These are phyloP conservation scores for Ogataea nakhonphanomensis DNA, from an alignment of 805 yeast genomes.

Conservation along the genomic window DNA sequence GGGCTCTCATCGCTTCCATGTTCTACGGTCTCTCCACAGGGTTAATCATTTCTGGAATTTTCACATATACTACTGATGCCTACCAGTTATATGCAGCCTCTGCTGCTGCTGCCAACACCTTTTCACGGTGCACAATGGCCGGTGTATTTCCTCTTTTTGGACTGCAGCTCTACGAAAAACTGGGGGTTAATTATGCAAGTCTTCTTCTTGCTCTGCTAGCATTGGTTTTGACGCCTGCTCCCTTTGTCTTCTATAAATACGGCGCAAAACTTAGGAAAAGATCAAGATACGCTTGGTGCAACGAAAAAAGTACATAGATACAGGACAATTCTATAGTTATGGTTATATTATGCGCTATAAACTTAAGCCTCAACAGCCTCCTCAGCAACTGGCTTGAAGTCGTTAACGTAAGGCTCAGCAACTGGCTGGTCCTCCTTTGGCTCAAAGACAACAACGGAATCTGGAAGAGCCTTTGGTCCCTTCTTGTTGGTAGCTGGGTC, in stretches of 20 bases:
- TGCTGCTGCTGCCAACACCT: conserved; percentile 48
- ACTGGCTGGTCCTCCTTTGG: conserved; percentile 91
- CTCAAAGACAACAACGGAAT: conserved; percentile 85
- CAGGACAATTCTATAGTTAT: not conserved
- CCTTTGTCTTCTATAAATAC: conserved; percentile 48
- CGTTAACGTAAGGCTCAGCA: conserved; percentile 78
- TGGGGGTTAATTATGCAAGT: conserved; percentile 60
- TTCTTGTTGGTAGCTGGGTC: conserved; percentile 85
- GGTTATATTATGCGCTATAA: conserved; percentile 5
- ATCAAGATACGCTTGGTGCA: conserved; percentile 46
- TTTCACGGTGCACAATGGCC: conserved; percentile 51
- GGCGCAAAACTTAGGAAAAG: conserved; percentile 44
- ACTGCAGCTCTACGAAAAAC: conserved; percentile 49
- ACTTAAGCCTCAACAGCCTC: conserved; percentile 34
- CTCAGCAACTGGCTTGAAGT: conserved; percentile 53
- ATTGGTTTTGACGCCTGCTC: conserved; percentile 49
- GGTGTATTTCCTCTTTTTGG: conserved; percentile 59
- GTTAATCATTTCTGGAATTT: conserved; percentile 39
- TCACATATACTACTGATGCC: conserved; percentile 40
- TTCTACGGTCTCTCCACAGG: conserved; percentile 44
- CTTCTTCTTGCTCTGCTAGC: conserved; percentile 50
- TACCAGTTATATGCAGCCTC: conserved; percentile 50
- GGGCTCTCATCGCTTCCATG: conserved; percentile 43
- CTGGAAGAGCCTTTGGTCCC: conserved; percentile 94
- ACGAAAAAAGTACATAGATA: conserved; percentile 6